Base-by-base conservation (phyloP, 768 basidiomycete genomes). In the Zangia roseola region DNA sequence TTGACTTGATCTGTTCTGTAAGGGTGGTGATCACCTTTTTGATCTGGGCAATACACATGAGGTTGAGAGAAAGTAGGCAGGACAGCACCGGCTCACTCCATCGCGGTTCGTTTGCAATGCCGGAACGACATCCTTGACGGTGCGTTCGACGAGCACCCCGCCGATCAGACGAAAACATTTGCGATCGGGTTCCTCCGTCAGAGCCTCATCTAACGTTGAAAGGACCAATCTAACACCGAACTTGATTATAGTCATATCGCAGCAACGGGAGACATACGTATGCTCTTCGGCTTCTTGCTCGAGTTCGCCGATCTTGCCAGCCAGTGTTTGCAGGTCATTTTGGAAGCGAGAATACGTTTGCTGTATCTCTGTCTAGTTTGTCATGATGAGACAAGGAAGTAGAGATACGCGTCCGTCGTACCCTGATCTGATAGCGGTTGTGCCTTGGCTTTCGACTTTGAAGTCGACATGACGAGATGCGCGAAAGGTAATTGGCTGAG, bases 121-220 rank as follows among this genome's bases (percentile, higher is more conserved):
- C 31, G 97, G 95, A 31, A 90, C 84, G 42, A 98, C 91, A 57
- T 98, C 95, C 64, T 88, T 85, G 39, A 98, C 97, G 2, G 94
- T 97, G 40, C 94, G 80, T 66, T 98, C 94, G 24, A 98, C 95
- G 14, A 99, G 79, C 6, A 97, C 86, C 24, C 95, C 95, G 6
- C 97, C 97, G 55, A 99, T 88, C 57, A 98, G 77, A 45, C 95
- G 85, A 73, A 97, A 99, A 70, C 97, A 98, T 73, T 92, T 94
- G 49, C 97, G 84, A 69, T 84, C 79, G 16, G 95, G 94, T 50
- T 94, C 89, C 50, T 83, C 80, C n/a, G 74, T 75, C 33, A 92
- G 71, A 10, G 84, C 84, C 55, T 97, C 93, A 55, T 86, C 80
- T 30, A 99, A 71, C 2, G 97, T 97, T 4, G 80, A 78, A 33